These are phyloP conservation scores for Pleurotus citrinopileatus DNA, from an alignment of 768 basidiomycete genomes.

Conservation along the genomic window DNA sequence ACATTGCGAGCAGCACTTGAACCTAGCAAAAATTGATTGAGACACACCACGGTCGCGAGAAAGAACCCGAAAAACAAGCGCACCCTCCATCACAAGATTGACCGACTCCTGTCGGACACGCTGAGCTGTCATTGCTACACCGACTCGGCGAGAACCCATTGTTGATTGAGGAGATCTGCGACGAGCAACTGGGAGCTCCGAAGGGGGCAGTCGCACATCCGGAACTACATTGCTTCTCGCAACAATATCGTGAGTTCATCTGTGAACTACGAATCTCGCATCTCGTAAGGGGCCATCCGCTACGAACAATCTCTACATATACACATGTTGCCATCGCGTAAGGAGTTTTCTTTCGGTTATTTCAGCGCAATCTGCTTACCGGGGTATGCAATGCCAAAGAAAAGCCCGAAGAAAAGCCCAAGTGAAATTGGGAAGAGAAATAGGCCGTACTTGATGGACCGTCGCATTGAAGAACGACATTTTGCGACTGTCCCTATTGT, in stretches of 20 bases:
- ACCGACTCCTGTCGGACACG: slow-evolving; percentile 13
- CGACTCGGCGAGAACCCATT: slow-evolving; percentile 11
- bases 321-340: not conserved
- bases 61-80: not conserved
- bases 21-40: slow-evolving; percentile 5
- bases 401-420: slow-evolving; percentile 17
- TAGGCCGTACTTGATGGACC: not conserved
- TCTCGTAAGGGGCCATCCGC: slow-evolving; percentile 18
- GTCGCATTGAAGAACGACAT: not conserved
- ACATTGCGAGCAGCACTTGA: slow-evolving; percentile 15
- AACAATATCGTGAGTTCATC: slow-evolving; percentile 15
- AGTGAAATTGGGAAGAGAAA: slow-evolving; percentile 9
- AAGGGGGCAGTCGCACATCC: slow-evolving; percentile 10
- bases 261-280: slow-evolving; percentile 16
- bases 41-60: not conserved
- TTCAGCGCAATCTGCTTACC: slow-evolving; percentile 2
- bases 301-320: slow-evolving; percentile 15
- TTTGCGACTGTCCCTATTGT: no score
- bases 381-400: slow-evolving; percentile 17
- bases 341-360: not conserved
- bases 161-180: slow-evolving; percentile 13
- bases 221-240: slow-evolving; percentile 12
- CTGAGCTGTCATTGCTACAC: slow-evolving; percentile 10
- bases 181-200: slow-evolving; percentile 11
- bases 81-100: slow-evolving; percentile 17